phyloP scores from a whole-genome alignment of 495 filamentous ascomycete species.

The Podospora appendiculata region DNA sequence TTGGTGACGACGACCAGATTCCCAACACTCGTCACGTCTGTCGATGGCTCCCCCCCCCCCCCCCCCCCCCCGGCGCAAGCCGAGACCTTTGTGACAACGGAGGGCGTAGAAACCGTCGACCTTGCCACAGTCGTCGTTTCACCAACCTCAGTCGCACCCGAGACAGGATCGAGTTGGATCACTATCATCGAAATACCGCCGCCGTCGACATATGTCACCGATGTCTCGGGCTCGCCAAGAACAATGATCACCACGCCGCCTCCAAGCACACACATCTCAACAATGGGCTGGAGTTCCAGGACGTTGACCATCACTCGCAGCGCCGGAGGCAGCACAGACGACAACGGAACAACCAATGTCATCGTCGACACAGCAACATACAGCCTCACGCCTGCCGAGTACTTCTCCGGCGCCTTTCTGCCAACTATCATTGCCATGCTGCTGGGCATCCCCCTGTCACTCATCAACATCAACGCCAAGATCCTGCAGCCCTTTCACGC shows the following conservation, averaged over 20 bases:
- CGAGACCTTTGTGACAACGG: background rate
- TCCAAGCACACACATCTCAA: background rate
- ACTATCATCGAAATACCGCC: background rate
- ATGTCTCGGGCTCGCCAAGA: background rate
- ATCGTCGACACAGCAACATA: background rate
- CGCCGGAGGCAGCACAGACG: background rate
- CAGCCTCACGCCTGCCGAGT: background rate
- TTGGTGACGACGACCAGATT: too few species aligned
- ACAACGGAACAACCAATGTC: background rate
- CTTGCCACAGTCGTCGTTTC: background rate
- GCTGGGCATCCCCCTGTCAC: background rate
- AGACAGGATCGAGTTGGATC: background rate
- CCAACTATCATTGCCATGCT: slow-evolving; percentile 1
- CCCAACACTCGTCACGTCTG: too few species aligned
- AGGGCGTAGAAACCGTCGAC: background rate
- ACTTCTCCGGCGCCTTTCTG: slow-evolving; percentile 4
- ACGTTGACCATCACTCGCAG: background rate
- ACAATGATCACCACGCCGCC: background rate
- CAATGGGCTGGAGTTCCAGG: background rate
- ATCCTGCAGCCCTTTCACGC: slow-evolving; percentile 1
- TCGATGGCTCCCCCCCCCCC: too few species aligned
- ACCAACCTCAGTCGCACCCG: background rate
- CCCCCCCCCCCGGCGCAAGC: too few species aligned
- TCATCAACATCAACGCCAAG: slow-evolving; percentile 3
- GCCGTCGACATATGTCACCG: background rate